phyloP scores from a whole-genome alignment of 2,329 filamentous ascomycete genomes.

The Nemania diffusa region DNA sequence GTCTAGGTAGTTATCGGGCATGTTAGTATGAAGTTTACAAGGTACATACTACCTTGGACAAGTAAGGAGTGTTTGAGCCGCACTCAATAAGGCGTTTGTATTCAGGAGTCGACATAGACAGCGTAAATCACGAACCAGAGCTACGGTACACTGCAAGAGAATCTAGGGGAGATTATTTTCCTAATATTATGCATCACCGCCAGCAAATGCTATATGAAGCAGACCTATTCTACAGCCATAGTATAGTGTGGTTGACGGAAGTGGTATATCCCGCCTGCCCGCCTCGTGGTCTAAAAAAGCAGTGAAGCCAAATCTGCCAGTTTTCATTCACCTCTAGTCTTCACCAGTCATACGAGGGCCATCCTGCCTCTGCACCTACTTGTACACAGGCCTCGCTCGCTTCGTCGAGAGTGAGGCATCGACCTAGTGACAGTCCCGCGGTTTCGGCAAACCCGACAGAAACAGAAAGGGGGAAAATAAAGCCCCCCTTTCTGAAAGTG shows the following conservation, averaged over 20 bases:
- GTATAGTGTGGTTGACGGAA: slow-evolving; percentile 19
- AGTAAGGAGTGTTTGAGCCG: no score
- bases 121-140: neutral
- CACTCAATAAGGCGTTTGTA: no score
- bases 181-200: slow-evolving; percentile 25
- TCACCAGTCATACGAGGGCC: slow-evolving; percentile 10
- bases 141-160: neutral
- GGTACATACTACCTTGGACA: no score
- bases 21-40: no score
- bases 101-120: no score
- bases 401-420: slow-evolving; percentile 3
- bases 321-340: slow-evolving; percentile 13
- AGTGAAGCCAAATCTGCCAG: slow-evolving; percentile 20
- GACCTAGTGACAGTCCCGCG: neutral
- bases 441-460: slow-evolving; percentile 3
- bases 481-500: slow-evolving; percentile 12
- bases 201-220: slow-evolving; percentile 21
- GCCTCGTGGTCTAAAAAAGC: slow-evolving; percentile 28
- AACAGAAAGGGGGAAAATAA: slow-evolving; percentile 1
- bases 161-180: slow-evolving; percentile 16
- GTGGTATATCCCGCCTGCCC: slow-evolving; percentile 11
- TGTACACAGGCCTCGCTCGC: slow-evolving; percentile 11
- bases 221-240: slow-evolving; percentile 23
- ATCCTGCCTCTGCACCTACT: slow-evolving; percentile 4
- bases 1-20: neutral